Percentiles rank a stretch among this genome's conserved stretches.
phyloP scores from a whole-genome alignment of 169 alveolate genomes.

The Cardiosporidium cionae region DNA sequence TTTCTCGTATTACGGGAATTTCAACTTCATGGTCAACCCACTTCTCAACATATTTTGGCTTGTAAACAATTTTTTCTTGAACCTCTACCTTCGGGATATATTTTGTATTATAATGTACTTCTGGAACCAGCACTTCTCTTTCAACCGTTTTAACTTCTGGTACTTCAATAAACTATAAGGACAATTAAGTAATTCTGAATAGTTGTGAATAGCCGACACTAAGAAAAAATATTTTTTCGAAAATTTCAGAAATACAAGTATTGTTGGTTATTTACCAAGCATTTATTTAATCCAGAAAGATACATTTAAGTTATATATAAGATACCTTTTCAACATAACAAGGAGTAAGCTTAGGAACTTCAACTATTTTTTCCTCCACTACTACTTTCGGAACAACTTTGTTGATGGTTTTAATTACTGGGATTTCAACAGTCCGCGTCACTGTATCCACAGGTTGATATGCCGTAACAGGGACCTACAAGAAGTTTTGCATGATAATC shows the following conservation, averaged over 20 bases:
- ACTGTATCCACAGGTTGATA: conserved; percentile 71
- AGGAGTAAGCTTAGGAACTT: conserved; percentile 69
- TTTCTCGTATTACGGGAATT: conserved; percentile 71
- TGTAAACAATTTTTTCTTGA: conserved; percentile 65
- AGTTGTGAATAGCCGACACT: background rate
- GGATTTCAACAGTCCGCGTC: conserved; percentile 33
- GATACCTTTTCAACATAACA: conserved; percentile 61
- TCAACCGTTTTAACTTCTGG: conserved; percentile 77
- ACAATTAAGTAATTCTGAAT: background rate
- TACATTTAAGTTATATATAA: background rate
- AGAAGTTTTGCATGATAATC: too few relatives aligned
- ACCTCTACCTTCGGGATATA: conserved; percentile 69
- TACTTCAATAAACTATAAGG: conserved; percentile 59
- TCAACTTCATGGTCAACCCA: conserved; percentile 73
- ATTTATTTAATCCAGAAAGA: background rate
- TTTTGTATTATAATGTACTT: conserved; percentile 64
- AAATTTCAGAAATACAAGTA: background rate
- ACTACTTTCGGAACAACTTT: conserved; percentile 54
- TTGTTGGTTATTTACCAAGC: background rate
- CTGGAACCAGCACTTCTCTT: conserved; percentile 71
- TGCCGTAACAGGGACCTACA: conserved; percentile 72
- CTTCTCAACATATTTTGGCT: conserved; percentile 64
- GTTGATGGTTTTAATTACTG: conserved; percentile 16
- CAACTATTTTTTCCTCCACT: conserved; percentile 66
- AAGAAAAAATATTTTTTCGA: background rate